Conservation (phyloP, 768 basidiomycete genomes). For the Tylopilus balloui region DNA sequence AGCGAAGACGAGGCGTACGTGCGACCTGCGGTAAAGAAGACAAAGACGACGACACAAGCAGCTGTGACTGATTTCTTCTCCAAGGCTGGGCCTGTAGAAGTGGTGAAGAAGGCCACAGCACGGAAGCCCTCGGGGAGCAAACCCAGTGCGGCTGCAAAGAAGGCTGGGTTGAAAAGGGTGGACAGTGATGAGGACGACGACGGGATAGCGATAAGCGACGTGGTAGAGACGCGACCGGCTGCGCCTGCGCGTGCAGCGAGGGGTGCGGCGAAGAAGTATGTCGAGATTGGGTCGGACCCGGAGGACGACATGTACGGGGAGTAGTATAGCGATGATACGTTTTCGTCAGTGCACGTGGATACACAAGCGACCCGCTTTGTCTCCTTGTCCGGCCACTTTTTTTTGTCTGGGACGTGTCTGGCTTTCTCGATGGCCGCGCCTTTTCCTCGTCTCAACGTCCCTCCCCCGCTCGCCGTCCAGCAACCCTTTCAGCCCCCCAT, state of each 20-base stretch:
- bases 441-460: constrained; percentile 56
- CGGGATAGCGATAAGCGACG: constrained; percentile 37
- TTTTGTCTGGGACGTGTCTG: neutral
- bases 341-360: constrained; percentile 1
- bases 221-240: constrained; percentile 38
- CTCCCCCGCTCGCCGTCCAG: constrained; percentile 49
- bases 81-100: constrained; percentile 38
- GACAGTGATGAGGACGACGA: constrained; percentile 44
- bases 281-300: constrained; percentile 55
- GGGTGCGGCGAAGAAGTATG: constrained; percentile 53
- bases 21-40: constrained; percentile 55
- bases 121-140: constrained; percentile 57
- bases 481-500: constrained; percentile 53
- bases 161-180: constrained; percentile 36
- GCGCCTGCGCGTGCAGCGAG: constrained; percentile 48
- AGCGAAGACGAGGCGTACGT: constrained; percentile 41
- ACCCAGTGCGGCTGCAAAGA: constrained; percentile 56
- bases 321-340: neutral
- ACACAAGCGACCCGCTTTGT: constrained; percentile 5
- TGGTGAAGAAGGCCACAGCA: constrained; percentile 37
- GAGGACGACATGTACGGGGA: constrained; percentile 48
- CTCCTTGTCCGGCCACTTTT: neutral
- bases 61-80: constrained; percentile 59
- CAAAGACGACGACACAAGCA: constrained; percentile 35
- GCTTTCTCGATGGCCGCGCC: constrained; percentile 22